Conservation (phyloP, 176 grass and related monocot genomes). For the sorghum (Sorghum bicolor) region DNA sequence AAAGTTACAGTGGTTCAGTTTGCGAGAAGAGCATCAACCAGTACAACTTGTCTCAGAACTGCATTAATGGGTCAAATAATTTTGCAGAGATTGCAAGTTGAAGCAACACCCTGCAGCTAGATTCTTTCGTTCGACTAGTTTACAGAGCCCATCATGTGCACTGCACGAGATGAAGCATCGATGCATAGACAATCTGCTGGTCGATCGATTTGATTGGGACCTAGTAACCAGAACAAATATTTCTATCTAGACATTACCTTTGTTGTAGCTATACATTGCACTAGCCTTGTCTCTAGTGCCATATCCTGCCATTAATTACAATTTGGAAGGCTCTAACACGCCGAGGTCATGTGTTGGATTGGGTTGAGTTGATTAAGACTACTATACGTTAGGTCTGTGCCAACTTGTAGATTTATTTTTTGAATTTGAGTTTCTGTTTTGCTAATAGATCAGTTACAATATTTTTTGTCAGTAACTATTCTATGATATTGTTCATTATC, state of each 20-base stretch:
- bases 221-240: neutral
- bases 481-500: neutral
- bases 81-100: constrained; percentile 34
- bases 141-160: constrained; percentile 55
- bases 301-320: constrained; percentile 21
- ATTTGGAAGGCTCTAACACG: constrained; percentile 38
- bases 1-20: neutral
- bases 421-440: neutral
- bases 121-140: constrained; percentile 44
- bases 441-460: neutral
- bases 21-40: constrained; percentile 35
- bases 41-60: constrained; percentile 28
- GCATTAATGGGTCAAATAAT: constrained; percentile 45
- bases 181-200: constrained; percentile 25
- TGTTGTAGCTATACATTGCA: neutral
- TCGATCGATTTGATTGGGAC: constrained; percentile 19
- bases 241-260: constrained; percentile 6
- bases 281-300: constrained; percentile 32
- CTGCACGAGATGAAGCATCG: constrained; percentile 57
- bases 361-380: constrained; percentile 41
- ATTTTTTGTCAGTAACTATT: neutral
- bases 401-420: neutral
- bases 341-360: constrained; percentile 9
- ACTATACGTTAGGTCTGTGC: neutral
- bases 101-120: constrained; percentile 23